Evolutionary conservation across 345 rosid genomes (phyloP).

Genomic region (Microcos paniculata): DNA sequence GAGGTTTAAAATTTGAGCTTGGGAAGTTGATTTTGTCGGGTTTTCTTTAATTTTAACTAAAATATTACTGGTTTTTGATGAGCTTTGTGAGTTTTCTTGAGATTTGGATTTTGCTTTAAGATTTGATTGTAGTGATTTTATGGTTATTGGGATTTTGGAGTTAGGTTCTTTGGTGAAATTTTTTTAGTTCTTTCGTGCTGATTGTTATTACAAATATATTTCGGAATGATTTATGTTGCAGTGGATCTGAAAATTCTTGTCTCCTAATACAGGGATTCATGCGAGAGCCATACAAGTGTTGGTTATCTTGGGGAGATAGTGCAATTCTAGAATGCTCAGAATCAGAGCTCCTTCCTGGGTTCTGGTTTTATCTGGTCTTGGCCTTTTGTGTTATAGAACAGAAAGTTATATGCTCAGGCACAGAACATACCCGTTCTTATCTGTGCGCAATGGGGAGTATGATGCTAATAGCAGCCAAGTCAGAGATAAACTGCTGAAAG

Average conservation of each 20-base stretch:
- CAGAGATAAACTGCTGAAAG: slow-evolving; percentile 39
- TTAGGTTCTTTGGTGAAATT: background rate
- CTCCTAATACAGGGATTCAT: slow-evolving; percentile 33
- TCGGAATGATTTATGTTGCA: slow-evolving; percentile 7
- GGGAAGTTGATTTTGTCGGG: background rate
- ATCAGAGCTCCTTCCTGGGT: slow-evolving; percentile 28
- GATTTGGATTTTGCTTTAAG: slow-evolving; percentile 23
- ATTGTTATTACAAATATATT: background rate
- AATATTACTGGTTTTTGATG: slow-evolving; percentile 2
- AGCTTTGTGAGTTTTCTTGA: slow-evolving; percentile 11
- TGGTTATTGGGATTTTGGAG: slow-evolving; percentile 10
- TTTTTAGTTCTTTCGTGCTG: slow-evolving; percentile 2
- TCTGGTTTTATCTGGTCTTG: slow-evolving; percentile 29
- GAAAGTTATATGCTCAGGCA: slow-evolving; percentile 33
- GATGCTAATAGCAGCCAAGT: slow-evolving; percentile 28
- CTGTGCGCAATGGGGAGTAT: slow-evolving; percentile 40
- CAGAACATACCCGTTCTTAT: slow-evolving; percentile 21
- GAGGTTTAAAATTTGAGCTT: slow-evolving; percentile 24
- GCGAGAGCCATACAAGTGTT: slow-evolving; percentile 31
- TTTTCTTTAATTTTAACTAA: background rate
- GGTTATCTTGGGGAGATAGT: slow-evolving; percentile 25
- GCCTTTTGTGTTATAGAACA: slow-evolving; percentile 38
- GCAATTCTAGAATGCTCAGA: slow-evolving; percentile 46
- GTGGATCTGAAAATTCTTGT: slow-evolving; percentile 36
- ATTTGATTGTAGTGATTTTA: slow-evolving; percentile 21